Evolutionary conservation across 164 flowering plant genomes (phyloP).

Genomic region (Dillenia suffruticosa): DNA sequence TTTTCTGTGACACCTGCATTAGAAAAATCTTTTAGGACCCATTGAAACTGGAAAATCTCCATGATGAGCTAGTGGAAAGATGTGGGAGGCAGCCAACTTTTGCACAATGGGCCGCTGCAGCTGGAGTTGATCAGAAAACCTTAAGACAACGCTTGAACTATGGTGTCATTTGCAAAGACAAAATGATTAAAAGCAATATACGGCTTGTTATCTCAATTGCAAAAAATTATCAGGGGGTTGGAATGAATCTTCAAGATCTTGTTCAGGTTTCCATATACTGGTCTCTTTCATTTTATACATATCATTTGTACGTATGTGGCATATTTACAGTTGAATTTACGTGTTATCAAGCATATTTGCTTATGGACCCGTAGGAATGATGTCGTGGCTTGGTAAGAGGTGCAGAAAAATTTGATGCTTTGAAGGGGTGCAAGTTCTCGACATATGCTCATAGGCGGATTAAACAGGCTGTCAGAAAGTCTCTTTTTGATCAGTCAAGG

Average conservation of each 20-base stretch:
- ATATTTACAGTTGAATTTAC: background rate
- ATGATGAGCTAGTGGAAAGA: slow-evolving; percentile 55
- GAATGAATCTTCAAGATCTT: slow-evolving; percentile 91
- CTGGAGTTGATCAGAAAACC: slow-evolving; percentile 72
- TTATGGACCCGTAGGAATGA: slow-evolving; percentile 61
- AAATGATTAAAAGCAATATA: slow-evolving; percentile 91
- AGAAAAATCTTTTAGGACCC: slow-evolving; percentile 48
- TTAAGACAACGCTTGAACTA: slow-evolving; percentile 62
- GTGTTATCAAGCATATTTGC: background rate
- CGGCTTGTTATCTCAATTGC: slow-evolving; percentile 95
- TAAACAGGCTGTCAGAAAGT: slow-evolving; percentile 80
- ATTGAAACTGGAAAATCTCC: slow-evolving; percentile 70
- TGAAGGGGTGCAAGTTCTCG: slow-evolving; percentile 94
- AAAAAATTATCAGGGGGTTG: slow-evolving; percentile 83
- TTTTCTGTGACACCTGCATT: no score
- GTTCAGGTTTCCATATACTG: slow-evolving; percentile 65
- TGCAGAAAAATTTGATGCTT: slow-evolving; percentile 90
- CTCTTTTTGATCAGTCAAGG: slow-evolving; percentile 82
- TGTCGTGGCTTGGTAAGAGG: slow-evolving; percentile 88
- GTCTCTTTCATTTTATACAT: background rate
- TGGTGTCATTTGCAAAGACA: slow-evolving; percentile 76
- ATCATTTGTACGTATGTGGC: background rate
- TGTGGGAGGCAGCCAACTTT: slow-evolving; percentile 65
- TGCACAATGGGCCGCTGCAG: slow-evolving; percentile 91
- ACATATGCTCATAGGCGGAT: slow-evolving; percentile 99